Evolutionary conservation across 163 green algal species (phyloP), one percentile per base, ranked within the genome.

Genomic region (Coccomyxa subellipsoidea): DNA sequence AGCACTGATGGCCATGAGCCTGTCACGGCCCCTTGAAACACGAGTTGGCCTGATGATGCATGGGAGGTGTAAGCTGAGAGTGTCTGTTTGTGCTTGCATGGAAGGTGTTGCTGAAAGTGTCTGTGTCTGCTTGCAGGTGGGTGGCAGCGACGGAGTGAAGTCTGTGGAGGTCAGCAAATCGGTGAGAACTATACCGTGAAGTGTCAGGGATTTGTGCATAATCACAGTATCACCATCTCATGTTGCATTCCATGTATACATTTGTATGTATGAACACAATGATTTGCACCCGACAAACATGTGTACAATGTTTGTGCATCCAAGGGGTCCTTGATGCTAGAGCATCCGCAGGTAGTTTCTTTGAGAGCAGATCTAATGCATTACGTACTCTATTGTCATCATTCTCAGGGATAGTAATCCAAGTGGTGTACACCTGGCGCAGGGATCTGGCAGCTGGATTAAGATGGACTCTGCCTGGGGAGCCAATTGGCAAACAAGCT

Each of bases 401-500:
- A n/a, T n/a, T n/a, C n/a, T n/a, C n/a, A n/a, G n/a, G n/a, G n/a
- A n/a, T n/a, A n/a, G n/a, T n/a, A n/a, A n/a, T n/a, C n/a, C n/a
- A n/a, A n/a, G n/a, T n/a, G n/a, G n/a, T n/a, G n/a, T n/a, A n/a
- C n/a, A n/a, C n/a, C n/a, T n/a, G n/a, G 66, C n/a, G 66, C 66
- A 73, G 66, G 66, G 66, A 1, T 34, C 27, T 0, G n/a, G 10
- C 4, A 34, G 23, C 76, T 93, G 89, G 89, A 35, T 71, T 38
- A 31, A 39, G 23, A 69, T 93, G 81, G 54, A 77, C 36, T 89
- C 91, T 78, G 39, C 73, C 6, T 93, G 87, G 85, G 89, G 89
- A 10, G 86, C 87, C 21, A 72, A 79, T 29, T 92, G 87, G 87
- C 87, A 93, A 82, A 21, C 82, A 9, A 53, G 69, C 83, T 76